phyloP scores from a whole-genome alignment of 306 rosid species.

The Malus orientalis region DNA sequence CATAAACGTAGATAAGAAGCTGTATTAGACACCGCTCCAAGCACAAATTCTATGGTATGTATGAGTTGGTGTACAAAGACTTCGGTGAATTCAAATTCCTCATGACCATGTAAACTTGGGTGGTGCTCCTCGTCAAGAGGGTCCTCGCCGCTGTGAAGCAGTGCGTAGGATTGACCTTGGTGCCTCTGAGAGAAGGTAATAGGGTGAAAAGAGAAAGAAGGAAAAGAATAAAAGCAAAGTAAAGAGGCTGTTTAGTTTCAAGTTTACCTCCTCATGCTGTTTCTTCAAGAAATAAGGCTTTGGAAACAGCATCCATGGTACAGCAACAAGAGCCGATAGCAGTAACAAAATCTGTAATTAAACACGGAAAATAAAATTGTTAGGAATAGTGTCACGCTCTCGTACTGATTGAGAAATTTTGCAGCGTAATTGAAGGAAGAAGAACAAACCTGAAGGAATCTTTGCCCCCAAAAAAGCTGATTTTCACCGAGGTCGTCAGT shows the following conservation, averaged over 20 bases:
- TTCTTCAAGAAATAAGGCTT: slow-evolving; percentile 78
- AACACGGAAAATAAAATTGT: neutral
- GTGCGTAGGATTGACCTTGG: slow-evolving; percentile 53
- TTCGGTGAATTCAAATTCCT: slow-evolving; percentile 65
- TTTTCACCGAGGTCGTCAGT: slow-evolving; percentile 74
- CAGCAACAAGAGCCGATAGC: slow-evolving; percentile 60
- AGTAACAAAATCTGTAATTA: slow-evolving; percentile 48
- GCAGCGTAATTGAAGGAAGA: neutral
- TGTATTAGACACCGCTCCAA: slow-evolving; percentile 81
- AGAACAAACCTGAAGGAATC: slow-evolving; percentile 49
- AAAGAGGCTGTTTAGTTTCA: neutral
- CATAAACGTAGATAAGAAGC: slow-evolving; percentile 82
- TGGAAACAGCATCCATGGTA: slow-evolving; percentile 92
- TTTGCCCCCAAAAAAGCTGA: slow-evolving; percentile 79
- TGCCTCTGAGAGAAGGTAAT: slow-evolving; percentile 45
- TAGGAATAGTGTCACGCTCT: neutral
- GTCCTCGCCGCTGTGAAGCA: slow-evolving; percentile 38
- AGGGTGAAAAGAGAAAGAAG: neutral
- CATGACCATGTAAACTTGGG: slow-evolving; percentile 27
- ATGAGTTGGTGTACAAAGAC: slow-evolving; percentile 80
- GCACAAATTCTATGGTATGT: slow-evolving; percentile 87
- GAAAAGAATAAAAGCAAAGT: neutral
- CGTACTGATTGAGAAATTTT: neutral
- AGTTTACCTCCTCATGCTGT: slow-evolving; percentile 60
- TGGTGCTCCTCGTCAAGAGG: slow-evolving; percentile 40